phyloP scores from a whole-genome alignment of 2,329 filamentous ascomycete genomes.

The Aspergillus sp. region DNA sequence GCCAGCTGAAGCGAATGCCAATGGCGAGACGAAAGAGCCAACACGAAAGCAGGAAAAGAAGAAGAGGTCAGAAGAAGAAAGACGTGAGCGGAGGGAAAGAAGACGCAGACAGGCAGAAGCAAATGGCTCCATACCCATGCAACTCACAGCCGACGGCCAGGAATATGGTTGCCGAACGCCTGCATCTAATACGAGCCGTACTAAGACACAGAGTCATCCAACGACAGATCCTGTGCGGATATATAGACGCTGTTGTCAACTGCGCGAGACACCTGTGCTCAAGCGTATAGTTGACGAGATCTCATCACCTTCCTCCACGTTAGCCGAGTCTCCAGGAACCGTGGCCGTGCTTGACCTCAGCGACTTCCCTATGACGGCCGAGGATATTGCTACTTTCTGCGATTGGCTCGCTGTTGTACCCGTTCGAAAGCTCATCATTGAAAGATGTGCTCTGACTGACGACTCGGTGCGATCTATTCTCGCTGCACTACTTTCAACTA shows the following conservation, averaged over 20 bases:
- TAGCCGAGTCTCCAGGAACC: conserved; percentile 67
- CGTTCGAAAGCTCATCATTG: conserved; percentile 79
- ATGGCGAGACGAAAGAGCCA: conserved; percentile 42
- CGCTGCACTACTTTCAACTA: conserved; percentile 80
- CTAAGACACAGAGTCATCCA: conserved; percentile 65
- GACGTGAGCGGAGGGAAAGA: conserved; percentile 88
- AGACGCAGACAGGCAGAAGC: conserved; percentile 81
- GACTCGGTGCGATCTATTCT: conserved; percentile 85
- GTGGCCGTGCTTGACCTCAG: conserved; percentile 82
- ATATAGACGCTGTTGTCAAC: conserved; percentile 89
- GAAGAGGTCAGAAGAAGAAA: conserved; percentile 88
- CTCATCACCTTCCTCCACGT: conserved; percentile 66
- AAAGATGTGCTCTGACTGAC: conserved; percentile 83
- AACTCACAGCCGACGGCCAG: conserved; percentile 70
- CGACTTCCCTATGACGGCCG: conserved; percentile 77
- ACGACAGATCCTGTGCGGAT: conserved; percentile 91
- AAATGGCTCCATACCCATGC: conserved; percentile 82
- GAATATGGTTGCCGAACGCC: conserved; percentile 55
- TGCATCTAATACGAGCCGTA: conserved; percentile 36
- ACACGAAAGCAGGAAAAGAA: conserved; percentile 92
- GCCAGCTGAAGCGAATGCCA: conserved; percentile 33
- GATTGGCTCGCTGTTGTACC: conserved; percentile 95
- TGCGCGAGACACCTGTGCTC: conserved; percentile 87
- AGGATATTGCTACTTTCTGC: conserved; percentile 82
- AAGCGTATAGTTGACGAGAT: conserved; percentile 92